Percentiles rank a stretch among this genome's conserved stretches.
Conservation (phyloP, 106 monocot species). For the Allium sativum region DNA sequence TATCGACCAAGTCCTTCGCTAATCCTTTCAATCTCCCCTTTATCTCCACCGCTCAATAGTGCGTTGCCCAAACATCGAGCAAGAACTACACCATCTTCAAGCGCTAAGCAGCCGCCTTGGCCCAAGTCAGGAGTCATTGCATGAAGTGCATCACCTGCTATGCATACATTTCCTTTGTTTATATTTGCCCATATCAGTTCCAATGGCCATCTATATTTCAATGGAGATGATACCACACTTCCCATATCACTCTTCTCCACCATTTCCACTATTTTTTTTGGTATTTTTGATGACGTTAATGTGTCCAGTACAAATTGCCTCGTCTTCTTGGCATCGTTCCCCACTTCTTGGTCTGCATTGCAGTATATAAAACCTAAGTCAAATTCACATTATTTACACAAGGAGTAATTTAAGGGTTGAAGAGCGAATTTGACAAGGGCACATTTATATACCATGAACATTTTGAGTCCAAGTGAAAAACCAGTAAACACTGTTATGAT, state of each 20-base stretch:
- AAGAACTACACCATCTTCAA: slow-evolving; percentile 64
- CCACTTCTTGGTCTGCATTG: slow-evolving; percentile 27
- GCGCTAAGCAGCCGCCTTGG: slow-evolving; percentile 65
- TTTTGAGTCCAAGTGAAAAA: slow-evolving; percentile 47
- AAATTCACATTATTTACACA: background rate
- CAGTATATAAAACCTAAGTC: background rate
- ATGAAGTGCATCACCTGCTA: slow-evolving; percentile 76
- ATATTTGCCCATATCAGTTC: slow-evolving; percentile 34
- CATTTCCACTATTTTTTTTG: slow-evolving; percentile 20
- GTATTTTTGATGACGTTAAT: slow-evolving; percentile 22
- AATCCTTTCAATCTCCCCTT: slow-evolving; percentile 23
- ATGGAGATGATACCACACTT: slow-evolving; percentile 33
- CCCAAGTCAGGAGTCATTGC: slow-evolving; percentile 81
- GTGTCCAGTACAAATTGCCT: slow-evolving; percentile 21
- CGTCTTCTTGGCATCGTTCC: slow-evolving; percentile 15
- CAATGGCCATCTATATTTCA: slow-evolving; percentile 44
- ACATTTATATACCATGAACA: slow-evolving; percentile 18
- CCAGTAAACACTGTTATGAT: slow-evolving; percentile 53
- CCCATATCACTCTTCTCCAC: slow-evolving; percentile 40
- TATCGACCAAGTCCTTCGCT: slow-evolving; percentile 37
- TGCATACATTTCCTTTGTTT: slow-evolving; percentile 36
- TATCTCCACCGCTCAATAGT: background rate
- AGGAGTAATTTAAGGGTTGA: background rate
- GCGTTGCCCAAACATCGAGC: slow-evolving; percentile 46
- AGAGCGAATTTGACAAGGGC: background rate